Base-by-base conservation (phyloP, 345 rosid genomes). In the Populus pruinosa region DNA sequence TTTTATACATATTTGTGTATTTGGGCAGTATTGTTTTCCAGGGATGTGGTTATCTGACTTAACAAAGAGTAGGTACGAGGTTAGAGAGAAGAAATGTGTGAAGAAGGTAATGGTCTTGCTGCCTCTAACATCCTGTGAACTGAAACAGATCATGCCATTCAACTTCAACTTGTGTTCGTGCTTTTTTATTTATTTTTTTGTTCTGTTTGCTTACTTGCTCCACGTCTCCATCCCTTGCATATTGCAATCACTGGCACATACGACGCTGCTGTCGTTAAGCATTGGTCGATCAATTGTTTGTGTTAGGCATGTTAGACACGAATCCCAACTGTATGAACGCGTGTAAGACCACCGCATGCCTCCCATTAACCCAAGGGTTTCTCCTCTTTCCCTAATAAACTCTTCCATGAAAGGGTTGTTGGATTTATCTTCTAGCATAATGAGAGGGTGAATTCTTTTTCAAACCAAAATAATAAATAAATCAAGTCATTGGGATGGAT, bases 31-130 rank as follows among this genome's bases (percentile, higher is more conserved):
- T 83, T 87, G 94, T 82, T 90, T 84, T 76, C 94, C 94, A 73
- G 94, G 94, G 85, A 86, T 90, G 92, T 90, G 90, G 90, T 79
- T 90, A 10, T 77, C 94, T 41, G 91, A 89, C 77, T 85, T 90
- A 82, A 83, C 92, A 33, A 90, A 87, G 89, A 84, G 83, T 77
- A 82, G 94, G 75, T 90, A 90, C 73, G 94, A 90, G 67, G 94
- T 90, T 78, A 84, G 91, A 76, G 94, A 90, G 89, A 90, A 89
- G 94, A 90, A 90, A 78, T 79, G 86, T 79, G 91, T 80, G 44
- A 89, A 88, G 89, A 90, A 90, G 94, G 94, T 90, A 83, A 82
- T 27, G 25, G 63, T 63, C 25, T 27, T 67, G 35, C 29, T 10
- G 6, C 13, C 33, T 50, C 66, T 18, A n/a, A 11, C 39, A 25